Conservation (phyloP, 1,139 yeast genomes). For the Debaryomyces nepalensis region DNA sequence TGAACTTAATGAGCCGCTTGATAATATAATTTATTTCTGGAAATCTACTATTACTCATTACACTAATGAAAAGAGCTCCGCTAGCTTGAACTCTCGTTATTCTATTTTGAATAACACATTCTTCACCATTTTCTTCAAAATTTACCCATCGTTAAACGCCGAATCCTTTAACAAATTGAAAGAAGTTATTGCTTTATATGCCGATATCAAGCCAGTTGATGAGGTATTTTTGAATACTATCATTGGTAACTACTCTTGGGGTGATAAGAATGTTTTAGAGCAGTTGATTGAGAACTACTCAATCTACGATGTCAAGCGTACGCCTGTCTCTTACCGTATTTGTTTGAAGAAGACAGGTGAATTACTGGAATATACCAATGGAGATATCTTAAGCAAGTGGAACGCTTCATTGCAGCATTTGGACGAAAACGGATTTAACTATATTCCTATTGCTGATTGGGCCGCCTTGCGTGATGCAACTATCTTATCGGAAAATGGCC, state of each 20-base stretch:
- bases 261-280: slow-evolving; percentile 64
- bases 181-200: slow-evolving; percentile 60
- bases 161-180: slow-evolving; percentile 65
- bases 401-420: slow-evolving; percentile 56
- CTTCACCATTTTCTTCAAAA: slow-evolving; percentile 67
- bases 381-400: slow-evolving; percentile 66
- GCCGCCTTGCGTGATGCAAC: slow-evolving; percentile 83
- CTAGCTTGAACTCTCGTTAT: slow-evolving; percentile 58
- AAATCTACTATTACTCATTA: slow-evolving; percentile 61
- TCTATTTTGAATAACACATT: slow-evolving; percentile 70
- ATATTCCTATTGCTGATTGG: slow-evolving; percentile 87
- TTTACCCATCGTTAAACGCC: slow-evolving; percentile 55
- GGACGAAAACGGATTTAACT: slow-evolving; percentile 57
- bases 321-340: slow-evolving; percentile 78
- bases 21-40: slow-evolving; percentile 68
- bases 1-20: slow-evolving; percentile 60
- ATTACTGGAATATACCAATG: slow-evolving; percentile 54
- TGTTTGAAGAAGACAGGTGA: slow-evolving; percentile 75
- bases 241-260: slow-evolving; percentile 73
- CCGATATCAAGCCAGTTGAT: slow-evolving; percentile 61
- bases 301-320: slow-evolving; percentile 59
- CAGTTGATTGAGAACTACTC: slow-evolving; percentile 67
- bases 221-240: slow-evolving; percentile 82
- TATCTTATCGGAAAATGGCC: slow-evolving; percentile 48
- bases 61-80: slow-evolving; percentile 38